phyloP scores from a whole-genome alignment of 1,284 basidiomycete genomes.

The Ustilago trichophora region DNA sequence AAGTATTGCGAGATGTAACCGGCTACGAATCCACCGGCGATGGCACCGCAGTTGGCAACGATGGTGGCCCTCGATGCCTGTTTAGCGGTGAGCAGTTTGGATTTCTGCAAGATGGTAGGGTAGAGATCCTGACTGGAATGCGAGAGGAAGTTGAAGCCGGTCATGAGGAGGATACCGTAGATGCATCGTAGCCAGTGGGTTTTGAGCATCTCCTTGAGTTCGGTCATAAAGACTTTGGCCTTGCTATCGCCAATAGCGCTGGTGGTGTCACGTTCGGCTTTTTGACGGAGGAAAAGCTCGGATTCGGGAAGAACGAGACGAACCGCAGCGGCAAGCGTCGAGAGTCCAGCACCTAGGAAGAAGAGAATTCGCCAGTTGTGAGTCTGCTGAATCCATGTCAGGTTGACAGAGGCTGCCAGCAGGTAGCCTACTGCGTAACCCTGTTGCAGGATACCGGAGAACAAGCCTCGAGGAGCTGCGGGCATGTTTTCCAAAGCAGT shows the following conservation, averaged over 20 bases:
- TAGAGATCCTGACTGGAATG: slow-evolving; percentile 62
- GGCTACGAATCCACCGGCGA: slow-evolving; percentile 79
- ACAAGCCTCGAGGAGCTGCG: slow-evolving; percentile 83
- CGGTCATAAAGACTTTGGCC: slow-evolving; percentile 77
- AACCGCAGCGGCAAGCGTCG: slow-evolving; percentile 77
- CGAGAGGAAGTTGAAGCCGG: slow-evolving; percentile 86
- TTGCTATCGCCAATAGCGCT: slow-evolving; percentile 29
- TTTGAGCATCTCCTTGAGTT: slow-evolving; percentile 79
- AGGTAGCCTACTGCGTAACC: slow-evolving; percentile 75
- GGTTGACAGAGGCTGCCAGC: slow-evolving; percentile 77
- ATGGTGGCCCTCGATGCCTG: slow-evolving; percentile 85
- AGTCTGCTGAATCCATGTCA: slow-evolving; percentile 69
- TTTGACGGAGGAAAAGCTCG: slow-evolving; percentile 73
- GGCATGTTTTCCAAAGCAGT: slow-evolving; percentile 86
- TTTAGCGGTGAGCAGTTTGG: slow-evolving; percentile 67
- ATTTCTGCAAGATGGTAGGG: slow-evolving; percentile 58
- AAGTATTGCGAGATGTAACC: slow-evolving; percentile 83
- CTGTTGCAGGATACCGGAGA: slow-evolving; percentile 83
- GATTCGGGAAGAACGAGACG: slow-evolving; percentile 82
- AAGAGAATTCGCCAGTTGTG: slow-evolving; percentile 70
- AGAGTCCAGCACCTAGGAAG: slow-evolving; percentile 73
- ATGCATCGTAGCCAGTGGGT: slow-evolving; percentile 85
- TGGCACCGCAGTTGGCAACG: slow-evolving; percentile 82
- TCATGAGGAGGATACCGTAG: slow-evolving; percentile 74
- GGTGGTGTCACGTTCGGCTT: slow-evolving; percentile 64